Percentiles rank a stretch among this genome's conserved stretches.
phyloP scores from a whole-genome alignment of 441 rosid genomes.

The Metrosideros polymorpha region DNA sequence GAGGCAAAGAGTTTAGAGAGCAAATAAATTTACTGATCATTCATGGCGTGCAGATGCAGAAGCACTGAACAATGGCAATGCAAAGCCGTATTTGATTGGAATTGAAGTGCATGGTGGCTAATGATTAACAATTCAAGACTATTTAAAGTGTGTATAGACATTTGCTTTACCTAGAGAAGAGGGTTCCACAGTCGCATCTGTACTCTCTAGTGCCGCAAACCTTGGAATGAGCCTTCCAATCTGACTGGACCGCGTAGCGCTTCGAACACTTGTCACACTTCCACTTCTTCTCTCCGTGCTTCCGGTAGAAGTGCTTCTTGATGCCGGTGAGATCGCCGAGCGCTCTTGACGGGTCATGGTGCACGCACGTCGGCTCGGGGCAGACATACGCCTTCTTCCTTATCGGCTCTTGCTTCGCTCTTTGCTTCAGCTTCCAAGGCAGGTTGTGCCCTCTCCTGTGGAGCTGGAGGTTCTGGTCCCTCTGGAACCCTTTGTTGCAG shows the following conservation, averaged over 20 bases:
- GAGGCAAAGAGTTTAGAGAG: not conserved
- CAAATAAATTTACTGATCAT: not conserved
- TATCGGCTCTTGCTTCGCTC: not conserved
- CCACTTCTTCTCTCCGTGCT: constrained; percentile 17
- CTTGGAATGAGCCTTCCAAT: constrained; percentile 14
- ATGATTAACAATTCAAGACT: not conserved
- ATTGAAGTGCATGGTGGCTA: not conserved
- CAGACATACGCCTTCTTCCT: constrained; percentile 11
- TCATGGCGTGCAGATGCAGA: not conserved
- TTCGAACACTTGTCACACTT: constrained; percentile 9
- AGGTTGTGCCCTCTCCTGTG: constrained; percentile 14
- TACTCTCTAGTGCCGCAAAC: constrained; percentile 10
- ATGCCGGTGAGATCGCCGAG: constrained; percentile 14
- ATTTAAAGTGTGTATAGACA: not conserved
- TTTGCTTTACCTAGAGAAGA: constrained; percentile 6
- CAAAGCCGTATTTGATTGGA: not conserved
- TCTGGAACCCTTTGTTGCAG: constrained; percentile 12
- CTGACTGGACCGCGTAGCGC: constrained; percentile 7
- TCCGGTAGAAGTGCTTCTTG: constrained; percentile 9
- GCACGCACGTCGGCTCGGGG: constrained; percentile 7
- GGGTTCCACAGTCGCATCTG: constrained; percentile 9
- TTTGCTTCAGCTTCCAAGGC: constrained; percentile 14
- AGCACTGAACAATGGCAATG: not conserved
- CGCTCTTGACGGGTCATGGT: constrained; percentile 5
- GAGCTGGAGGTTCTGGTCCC: constrained; percentile 15